Evolutionary conservation across 2,329 filamentous ascomycete species (phyloP), one percentile per base, ranked within the genome.

Genomic region (Arthrobotrys musiformis): DNA sequence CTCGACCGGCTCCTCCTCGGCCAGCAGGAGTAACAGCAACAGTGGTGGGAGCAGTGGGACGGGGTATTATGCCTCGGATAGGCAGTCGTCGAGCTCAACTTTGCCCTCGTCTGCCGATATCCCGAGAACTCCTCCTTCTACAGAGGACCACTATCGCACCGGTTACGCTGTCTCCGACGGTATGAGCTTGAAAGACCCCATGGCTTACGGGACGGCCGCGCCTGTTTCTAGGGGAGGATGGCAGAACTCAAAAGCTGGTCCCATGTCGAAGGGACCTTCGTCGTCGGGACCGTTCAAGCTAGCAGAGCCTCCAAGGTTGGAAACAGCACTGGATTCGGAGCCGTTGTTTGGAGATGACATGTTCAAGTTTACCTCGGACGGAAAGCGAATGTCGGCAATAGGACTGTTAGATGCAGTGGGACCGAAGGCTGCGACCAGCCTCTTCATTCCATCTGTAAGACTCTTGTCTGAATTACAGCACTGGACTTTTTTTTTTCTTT

Each of bases 271-370:
- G 60, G 78, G 35, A 50, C 70, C 61, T 22, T 63, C 56, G 56
- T 63, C 56, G 56, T 69, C 17, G 60, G 69, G 42, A 9, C 56
- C 35, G 33, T 70, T 64, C 52, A 79, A 64, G 70, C 68, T 60
- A 67, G 44, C 78, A 76, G 79, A 79, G 62, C 68, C 79, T 35
- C 80, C 80, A 44, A 81, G 70, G 64, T 69, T 81, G 61, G 80
- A 81, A 70, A 81, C 80, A 17, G 60, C 73, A 22, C 70, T 81
- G 54, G 80, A 81, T 72, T 81, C 80, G 22, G 77, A 80, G 33
- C 80, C 80, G 30, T 64, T 81, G 33, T 81, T 81, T 50, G 80
- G 79, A 11, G 80, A 81, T 17, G 80, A 81, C 50, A 80, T 81
- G 80, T 81, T 81, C 56, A 80, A 79, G 26, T 81, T 81, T 52